Evolutionary conservation across 352 stramenopile species (phyloP), one percentile per base, ranked within the genome.

Genomic region (Globisporangium abappressorium): DNA sequence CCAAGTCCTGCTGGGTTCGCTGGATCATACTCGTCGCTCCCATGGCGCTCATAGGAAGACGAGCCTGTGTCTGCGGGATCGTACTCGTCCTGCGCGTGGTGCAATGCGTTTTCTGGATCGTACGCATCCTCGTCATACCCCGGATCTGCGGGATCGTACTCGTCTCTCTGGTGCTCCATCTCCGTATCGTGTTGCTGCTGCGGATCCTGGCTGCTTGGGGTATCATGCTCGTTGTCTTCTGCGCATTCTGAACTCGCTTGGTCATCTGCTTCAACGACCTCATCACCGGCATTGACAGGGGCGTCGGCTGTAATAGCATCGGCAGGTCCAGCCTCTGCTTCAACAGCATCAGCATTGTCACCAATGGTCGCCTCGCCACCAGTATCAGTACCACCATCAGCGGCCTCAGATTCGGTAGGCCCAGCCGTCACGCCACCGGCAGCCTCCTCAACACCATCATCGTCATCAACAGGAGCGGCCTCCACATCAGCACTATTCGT

Each of bases 31-130:
- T 70, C 67, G 36, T 70, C 66, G 38, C 56, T 59, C 14, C 47
- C 54, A 24, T 70, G 62, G 20, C 30, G 59, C 41, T 66, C 59
- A 24, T 62, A 71, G 14, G 66, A 58, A 14, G 56, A 49, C 4
- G 33, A 47, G 0, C 20, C 56, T 46, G 60, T 33, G 14, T 57
- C 33, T 12, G 66, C 62, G 0, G 66, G 66, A 8, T 71, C 60
- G 56, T 84, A 84, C 55, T 84, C 77, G 57, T 77, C 74, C 1
- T 78, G 70, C 5, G 68, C 70, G 41, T 84, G 77, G 12, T 64
- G 18, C 5, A 61, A 15, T 20, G 57, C 46, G 8, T 64, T 46
- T 0, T 66, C 70, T 11, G 60, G 64, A 36, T 75, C 70, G 22
- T 75, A 76, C 43, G 75, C 74, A 33, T 57, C 66, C 62, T 72